A percentile compares a stretch with the other conserved stretches of the same genome.
phyloP scores from a whole-genome alignment of 495 filamentous ascomycete genomes.

The Acidomyces sp. region DNA sequence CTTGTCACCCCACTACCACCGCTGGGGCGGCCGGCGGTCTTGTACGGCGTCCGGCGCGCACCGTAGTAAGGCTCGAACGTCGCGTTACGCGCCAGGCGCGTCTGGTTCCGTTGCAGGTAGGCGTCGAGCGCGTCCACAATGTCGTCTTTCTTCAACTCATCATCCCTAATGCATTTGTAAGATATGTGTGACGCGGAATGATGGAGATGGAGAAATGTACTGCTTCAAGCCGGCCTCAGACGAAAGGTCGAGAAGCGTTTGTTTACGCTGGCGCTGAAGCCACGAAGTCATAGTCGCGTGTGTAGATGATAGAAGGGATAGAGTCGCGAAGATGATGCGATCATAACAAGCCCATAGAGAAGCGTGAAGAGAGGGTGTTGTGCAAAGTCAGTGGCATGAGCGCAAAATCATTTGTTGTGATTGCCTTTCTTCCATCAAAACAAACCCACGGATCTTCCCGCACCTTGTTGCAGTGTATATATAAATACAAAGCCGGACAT shows the following conservation, averaged over 20 bases:
- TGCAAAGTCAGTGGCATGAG: too few species aligned
- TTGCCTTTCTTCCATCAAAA: too few species aligned
- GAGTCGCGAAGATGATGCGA: slow-evolving; percentile 38
- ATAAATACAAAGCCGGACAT: too few species aligned
- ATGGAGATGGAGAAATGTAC: too few species aligned
- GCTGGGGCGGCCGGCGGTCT: slow-evolving; percentile 44
- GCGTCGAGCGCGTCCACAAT: slow-evolving; percentile 64
- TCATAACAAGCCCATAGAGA: slow-evolving; percentile 21
- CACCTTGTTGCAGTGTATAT: too few species aligned
- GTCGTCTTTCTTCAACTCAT: slow-evolving; percentile 65
- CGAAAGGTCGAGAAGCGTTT: slow-evolving; percentile 63
- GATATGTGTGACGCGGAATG: background rate
- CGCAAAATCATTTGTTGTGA: too few species aligned
- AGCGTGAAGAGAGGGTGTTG: too few species aligned
- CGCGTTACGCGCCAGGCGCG: slow-evolving; percentile 46
- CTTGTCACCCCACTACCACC: slow-evolving; percentile 24
- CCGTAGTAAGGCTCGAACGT: slow-evolving; percentile 65
- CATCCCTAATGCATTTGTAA: slow-evolving; percentile 39
- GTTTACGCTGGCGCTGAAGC: slow-evolving; percentile 74
- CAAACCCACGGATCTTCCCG: too few species aligned
- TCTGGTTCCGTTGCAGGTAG: slow-evolving; percentile 53
- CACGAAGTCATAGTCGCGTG: slow-evolving; percentile 50
- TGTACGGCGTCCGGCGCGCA: slow-evolving; percentile 62
- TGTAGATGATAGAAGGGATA: slow-evolving; percentile 10
- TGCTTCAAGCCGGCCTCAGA: slow-evolving; percentile 57